Evolutionary conservation across 805 yeast genomes (phyloP), one percentile per base, ranked within the genome.

Genomic region (Blastobotrys peoriensis): DNA sequence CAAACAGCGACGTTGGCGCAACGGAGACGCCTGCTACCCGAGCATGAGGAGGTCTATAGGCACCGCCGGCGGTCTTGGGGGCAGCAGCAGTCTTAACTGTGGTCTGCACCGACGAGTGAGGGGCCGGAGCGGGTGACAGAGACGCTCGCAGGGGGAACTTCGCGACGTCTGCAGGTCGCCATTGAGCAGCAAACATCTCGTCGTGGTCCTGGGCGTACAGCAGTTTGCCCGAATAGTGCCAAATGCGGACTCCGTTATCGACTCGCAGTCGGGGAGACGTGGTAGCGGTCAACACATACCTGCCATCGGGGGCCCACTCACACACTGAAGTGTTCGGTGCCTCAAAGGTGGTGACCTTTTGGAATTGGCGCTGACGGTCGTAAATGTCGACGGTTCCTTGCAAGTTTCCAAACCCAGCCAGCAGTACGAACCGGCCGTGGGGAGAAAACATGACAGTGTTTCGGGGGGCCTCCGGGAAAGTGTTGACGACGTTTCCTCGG

Each of bases 301-400:
- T 80, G 33, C 98, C 98, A 66, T 93, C 95, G 6, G 99, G 99
- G 2, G 94, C 81, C 98, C 98, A 93, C 63, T 86, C 86, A 64
- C 96, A 91, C 37, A 83, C 94, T n/a, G 95, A 83, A 13, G 98
- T 88, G 69, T 93, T 94, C 37, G 96, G 69, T 10, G 98, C 98
- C 60, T 86, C 86, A 59, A 93, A 83, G 16, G 86, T 74, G 17
- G 88, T 73, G 43, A 93, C 77, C 63, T 86, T 85, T 45, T 73
- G 68, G 64, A 88, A 91, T 65, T 85, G 83, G 61, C 83, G 80
- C 63, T 81, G 86, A 62, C 97, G 84, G 69, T 93, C 98, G 61
- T 88, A 81, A 49, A 93, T 83, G 63, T 94, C 98, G 47, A 93
- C 94, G 13, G 89, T 79, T 49, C 99, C 99, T 69, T 91, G 97